Evolutionary conservation across 169 alveolate species (phyloP).

Genomic region (Plasmodium gaboni): DNA sequence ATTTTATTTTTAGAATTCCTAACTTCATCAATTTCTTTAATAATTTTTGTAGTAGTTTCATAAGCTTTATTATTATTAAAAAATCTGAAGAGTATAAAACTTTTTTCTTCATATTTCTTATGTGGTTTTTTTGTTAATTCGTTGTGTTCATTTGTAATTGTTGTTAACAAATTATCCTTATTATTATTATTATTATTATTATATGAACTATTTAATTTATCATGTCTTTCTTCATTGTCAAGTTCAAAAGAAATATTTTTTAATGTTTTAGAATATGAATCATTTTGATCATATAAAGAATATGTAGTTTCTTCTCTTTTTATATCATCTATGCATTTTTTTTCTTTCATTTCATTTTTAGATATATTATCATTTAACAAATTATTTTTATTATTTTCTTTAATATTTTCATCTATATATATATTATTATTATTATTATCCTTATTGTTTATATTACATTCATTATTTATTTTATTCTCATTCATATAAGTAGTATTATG

Average conservation of each 20-base stretch:
- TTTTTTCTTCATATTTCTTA: conserved; percentile 71
- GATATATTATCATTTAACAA: background rate
- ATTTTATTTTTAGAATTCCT: conserved; percentile 62
- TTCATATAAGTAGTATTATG: background rate
- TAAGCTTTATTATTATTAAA: conserved; percentile 73
- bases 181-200: background rate
- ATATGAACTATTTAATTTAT: background rate
- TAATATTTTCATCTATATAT: background rate
- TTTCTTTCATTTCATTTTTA: background rate
- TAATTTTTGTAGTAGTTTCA: conserved; percentile 71
- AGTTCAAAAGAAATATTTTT: conserved; percentile 22
- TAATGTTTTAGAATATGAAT: background rate
- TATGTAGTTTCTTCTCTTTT: conserved; percentile 27
- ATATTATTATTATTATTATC: background rate
- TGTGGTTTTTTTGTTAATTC: conserved; percentile 21
- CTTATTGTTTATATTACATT: background rate
- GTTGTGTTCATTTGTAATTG: conserved; percentile 5
- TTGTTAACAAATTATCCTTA: background rate
- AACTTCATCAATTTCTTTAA: conserved; percentile 70
- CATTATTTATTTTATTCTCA: background rate
- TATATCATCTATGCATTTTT: background rate
- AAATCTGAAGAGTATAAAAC: conserved; percentile 59
- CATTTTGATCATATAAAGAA: background rate
- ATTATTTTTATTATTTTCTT: background rate
- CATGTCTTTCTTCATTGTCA: background rate